Evolutionary conservation across 495 filamentous ascomycete species (phyloP).

Genomic region (Terfezia claveryi): DNA sequence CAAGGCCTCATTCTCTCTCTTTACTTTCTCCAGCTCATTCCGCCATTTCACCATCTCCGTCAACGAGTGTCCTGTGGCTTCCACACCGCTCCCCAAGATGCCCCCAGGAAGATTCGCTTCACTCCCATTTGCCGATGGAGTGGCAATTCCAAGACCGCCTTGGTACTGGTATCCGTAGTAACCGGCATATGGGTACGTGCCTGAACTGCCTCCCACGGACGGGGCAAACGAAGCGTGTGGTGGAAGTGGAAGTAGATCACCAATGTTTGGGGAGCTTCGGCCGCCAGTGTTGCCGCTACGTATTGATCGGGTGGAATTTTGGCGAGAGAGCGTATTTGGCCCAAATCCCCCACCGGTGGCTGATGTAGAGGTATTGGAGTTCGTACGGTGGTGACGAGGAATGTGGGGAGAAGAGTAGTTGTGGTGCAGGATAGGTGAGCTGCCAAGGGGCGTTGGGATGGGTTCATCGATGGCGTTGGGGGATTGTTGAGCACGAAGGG

Average conservation of each 20-base stretch:
- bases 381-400: conserved; percentile 5
- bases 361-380: conserved; percentile 21
- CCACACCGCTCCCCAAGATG: background rate
- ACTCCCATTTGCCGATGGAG: background rate
- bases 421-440: conserved; percentile 16
- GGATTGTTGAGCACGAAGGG: conserved; percentile 57
- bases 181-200: background rate
- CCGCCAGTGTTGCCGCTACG: conserved; percentile 8
- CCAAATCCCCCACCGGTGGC: conserved; percentile 21
- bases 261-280: conserved; percentile 19
- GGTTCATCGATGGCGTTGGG: conserved; percentile 39
- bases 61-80: conserved; percentile 20
- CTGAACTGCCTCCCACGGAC: background rate
- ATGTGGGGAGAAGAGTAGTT: conserved; percentile 2
- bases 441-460: conserved; percentile 18
- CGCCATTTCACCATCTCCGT: conserved; percentile 50
- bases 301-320: conserved; percentile 13
- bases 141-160: background rate
- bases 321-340: conserved; percentile 12
- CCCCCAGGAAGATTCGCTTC: conserved; percentile 3
- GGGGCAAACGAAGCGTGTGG: conserved; percentile 7
- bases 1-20: conserved; percentile 60
- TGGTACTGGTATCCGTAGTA: background rate
- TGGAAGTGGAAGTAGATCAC: conserved; percentile 6
- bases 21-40: conserved; percentile 48